phyloP scores from a whole-genome alignment of 495 filamentous ascomycete species.

The Rhypophila decipiens region DNA sequence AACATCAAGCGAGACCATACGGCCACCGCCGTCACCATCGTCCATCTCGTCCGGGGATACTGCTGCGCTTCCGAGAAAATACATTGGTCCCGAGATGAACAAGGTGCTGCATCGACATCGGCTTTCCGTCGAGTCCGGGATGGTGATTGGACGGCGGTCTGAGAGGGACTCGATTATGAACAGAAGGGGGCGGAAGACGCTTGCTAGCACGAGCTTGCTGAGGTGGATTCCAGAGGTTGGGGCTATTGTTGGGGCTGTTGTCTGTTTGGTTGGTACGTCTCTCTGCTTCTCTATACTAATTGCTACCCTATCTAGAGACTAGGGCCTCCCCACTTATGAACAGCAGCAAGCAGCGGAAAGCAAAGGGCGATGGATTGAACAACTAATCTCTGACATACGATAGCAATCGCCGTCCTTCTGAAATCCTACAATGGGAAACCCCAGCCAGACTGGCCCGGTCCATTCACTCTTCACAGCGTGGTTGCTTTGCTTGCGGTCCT shows the following conservation, averaged over 20 bases:
- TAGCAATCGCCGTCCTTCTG: constrained; percentile 27
- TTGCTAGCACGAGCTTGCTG: not conserved
- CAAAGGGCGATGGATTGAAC: not conserved
- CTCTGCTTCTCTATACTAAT: too few relatives aligned
- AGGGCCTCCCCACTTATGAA: too few relatives aligned
- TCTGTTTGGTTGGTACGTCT: too few relatives aligned
- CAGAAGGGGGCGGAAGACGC: not conserved
- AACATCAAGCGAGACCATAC: too few relatives aligned
- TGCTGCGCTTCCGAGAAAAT: not conserved
- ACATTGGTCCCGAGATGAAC: not conserved
- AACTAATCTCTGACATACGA: not conserved
- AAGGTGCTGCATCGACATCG: not conserved
- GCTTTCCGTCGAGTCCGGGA: too few relatives aligned
- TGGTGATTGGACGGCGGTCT: too few relatives aligned
- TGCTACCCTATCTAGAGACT: too few relatives aligned
- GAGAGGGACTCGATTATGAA: too few relatives aligned
- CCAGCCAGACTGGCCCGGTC: constrained; percentile 34
- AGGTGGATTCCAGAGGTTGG: constrained; percentile 2
- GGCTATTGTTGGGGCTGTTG: not conserved
- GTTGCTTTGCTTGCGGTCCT: constrained; percentile 34
- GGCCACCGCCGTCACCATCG: too few relatives aligned
- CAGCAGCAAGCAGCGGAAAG: not conserved
- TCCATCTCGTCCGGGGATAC: too few relatives aligned
- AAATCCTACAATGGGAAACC: constrained; percentile 27
- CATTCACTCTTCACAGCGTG: constrained; percentile 37